Conservation (phyloP, 345 rosid genomes). For the Gossypium herbaceum region DNA sequence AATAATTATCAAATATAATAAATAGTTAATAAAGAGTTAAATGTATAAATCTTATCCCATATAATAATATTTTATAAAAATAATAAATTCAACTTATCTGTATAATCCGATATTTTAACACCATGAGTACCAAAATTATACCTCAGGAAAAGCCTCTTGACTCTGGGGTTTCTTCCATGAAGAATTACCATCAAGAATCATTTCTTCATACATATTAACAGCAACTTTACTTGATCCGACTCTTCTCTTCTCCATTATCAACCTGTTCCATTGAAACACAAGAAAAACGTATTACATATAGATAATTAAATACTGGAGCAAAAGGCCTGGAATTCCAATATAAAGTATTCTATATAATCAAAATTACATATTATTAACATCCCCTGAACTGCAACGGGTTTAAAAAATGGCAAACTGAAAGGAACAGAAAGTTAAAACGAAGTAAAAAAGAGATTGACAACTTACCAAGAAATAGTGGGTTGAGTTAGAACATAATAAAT, state of each 20-base stretch:
- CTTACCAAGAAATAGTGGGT: constrained; percentile 14
- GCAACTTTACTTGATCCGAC: constrained; percentile 65
- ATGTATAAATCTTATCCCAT: too few relatives aligned
- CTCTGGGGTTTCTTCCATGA: constrained; percentile 30
- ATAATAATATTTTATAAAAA: too few relatives aligned
- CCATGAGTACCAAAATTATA: constrained; percentile 12
- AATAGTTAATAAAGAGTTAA: too few relatives aligned
- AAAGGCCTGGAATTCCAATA: not conserved
- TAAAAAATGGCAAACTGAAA: not conserved
- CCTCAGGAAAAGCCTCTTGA: constrained; percentile 42
- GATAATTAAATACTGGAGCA: not conserved
- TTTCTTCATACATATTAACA: constrained; percentile 44
- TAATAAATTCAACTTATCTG: too few relatives aligned
- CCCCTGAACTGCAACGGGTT: not conserved
- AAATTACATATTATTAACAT: not conserved
- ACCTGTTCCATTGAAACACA: constrained; percentile 16
- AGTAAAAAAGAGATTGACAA: not conserved
- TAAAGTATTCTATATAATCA: not conserved
- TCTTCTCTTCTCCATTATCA: constrained; percentile 45
- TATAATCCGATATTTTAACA: not conserved
- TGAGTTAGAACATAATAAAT: not conserved
- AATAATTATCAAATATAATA: too few relatives aligned
- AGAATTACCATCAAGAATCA: constrained; percentile 34
- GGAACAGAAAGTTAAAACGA: not conserved
- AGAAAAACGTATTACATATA: not conserved